Percentiles rank a stretch among this genome's conserved stretches.
Evolutionary conservation across 495 filamentous ascomycete genomes (phyloP).

Genomic region (Penicillium taxi): DNA sequence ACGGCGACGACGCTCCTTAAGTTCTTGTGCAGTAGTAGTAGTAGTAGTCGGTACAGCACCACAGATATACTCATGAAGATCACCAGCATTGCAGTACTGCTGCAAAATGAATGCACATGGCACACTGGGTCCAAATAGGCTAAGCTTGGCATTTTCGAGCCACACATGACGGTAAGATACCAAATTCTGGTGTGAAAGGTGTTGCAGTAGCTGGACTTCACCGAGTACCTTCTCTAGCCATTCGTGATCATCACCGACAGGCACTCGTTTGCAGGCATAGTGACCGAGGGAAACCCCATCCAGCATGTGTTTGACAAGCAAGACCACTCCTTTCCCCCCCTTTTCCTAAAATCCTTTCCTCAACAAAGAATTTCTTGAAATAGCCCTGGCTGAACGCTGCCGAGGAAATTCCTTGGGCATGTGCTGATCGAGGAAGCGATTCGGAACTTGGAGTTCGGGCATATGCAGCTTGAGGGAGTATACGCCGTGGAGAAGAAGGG

Average conservation of each 20-base stretch:
- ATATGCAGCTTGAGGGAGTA: slow-evolving; percentile 41
- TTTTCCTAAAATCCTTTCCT: slow-evolving; percentile 76
- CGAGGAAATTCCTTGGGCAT: slow-evolving; percentile 64
- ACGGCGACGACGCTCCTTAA: slow-evolving; percentile 79
- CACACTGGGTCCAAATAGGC: slow-evolving; percentile 79
- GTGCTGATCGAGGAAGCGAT: slow-evolving; percentile 44
- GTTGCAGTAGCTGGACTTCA: slow-evolving; percentile 87
- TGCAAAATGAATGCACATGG: slow-evolving; percentile 95
- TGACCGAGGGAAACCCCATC: slow-evolving; percentile 80
- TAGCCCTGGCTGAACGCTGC: slow-evolving; percentile 86
- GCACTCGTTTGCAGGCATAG: slow-evolving; percentile 95
- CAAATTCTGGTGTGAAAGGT: slow-evolving; percentile 87
- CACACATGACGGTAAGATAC: slow-evolving; percentile 96
- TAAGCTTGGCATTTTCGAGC: slow-evolving; percentile 83
- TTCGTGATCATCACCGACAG: slow-evolving; percentile 88
- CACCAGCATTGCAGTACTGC: slow-evolving; percentile 94
- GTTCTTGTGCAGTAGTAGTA: slow-evolving; percentile 61
- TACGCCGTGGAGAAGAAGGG: slow-evolving; percentile 45
- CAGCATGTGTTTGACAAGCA: slow-evolving; percentile 83
- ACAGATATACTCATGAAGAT: slow-evolving; percentile 77
- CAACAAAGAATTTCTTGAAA: slow-evolving; percentile 85
- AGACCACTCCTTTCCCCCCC: slow-evolving; percentile 89
- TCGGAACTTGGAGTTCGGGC: slow-evolving; percentile 28
- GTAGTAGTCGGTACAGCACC: slow-evolving; percentile 51
- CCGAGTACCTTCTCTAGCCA: slow-evolving; percentile 92